Conservation (phyloP, 345 rosid genomes). For the Trapa bicornis region DNA sequence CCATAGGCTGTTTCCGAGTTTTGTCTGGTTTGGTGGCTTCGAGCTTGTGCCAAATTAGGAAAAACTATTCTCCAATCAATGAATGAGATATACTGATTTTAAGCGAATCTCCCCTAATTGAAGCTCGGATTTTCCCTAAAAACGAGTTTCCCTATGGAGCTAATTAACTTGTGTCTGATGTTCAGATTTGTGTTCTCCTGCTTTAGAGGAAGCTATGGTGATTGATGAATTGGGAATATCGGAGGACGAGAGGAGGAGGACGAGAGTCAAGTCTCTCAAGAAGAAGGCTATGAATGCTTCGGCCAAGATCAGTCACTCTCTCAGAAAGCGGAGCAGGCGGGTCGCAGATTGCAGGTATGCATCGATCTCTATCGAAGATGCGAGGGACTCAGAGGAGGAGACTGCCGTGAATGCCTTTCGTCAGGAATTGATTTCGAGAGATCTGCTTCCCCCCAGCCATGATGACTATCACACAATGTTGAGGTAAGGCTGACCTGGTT, state of each 20-base stretch:
- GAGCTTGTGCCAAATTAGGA: background rate
- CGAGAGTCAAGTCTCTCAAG: conserved; percentile 45
- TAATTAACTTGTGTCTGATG: background rate
- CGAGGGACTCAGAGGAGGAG: conserved; percentile 71
- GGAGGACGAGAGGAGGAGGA: conserved; percentile 53
- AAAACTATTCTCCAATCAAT: background rate
- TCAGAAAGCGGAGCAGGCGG: conserved; percentile 61
- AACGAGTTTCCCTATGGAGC: background rate
- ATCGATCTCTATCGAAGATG: conserved; percentile 54
- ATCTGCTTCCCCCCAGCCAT: conserved; percentile 56
- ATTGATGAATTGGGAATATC: conserved; percentile 38
- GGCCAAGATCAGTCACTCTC: conserved; percentile 44
- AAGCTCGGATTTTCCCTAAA: background rate
- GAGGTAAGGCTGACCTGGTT: conserved; percentile 32
- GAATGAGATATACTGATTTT: conserved; percentile 3
- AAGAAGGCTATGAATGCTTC: conserved; percentile 82
- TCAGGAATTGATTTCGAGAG: conserved; percentile 39
- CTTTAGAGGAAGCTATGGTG: conserved; percentile 29
- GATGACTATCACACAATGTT: conserved; percentile 90
- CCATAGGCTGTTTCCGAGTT: background rate
- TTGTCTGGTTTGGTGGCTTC: conserved; percentile 2
- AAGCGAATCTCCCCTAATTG: background rate
- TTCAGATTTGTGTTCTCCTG: background rate
- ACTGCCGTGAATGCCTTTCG: conserved; percentile 60
- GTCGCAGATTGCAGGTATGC: conserved; percentile 42